Conservation (phyloP, 306 rosid species). For the Astragalus membranaceus region DNA sequence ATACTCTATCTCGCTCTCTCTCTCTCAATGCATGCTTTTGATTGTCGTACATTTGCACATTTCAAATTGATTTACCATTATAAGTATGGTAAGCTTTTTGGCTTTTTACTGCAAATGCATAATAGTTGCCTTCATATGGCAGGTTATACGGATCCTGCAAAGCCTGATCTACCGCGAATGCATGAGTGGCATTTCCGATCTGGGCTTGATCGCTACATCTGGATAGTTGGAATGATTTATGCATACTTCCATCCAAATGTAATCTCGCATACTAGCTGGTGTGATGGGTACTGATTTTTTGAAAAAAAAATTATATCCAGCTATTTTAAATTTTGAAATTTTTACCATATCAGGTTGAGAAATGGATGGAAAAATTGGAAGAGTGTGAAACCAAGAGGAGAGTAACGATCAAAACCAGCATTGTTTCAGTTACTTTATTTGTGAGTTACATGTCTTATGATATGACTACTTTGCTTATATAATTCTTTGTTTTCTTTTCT, state of each 20-base stretch:
- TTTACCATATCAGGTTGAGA: slow-evolving; percentile 69
- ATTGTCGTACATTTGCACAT: slow-evolving; percentile 7
- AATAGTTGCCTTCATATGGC: slow-evolving; percentile 21
- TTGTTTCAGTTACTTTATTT: slow-evolving; percentile 55
- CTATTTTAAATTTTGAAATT: slow-evolving; percentile 11
- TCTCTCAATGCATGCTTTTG: not conserved
- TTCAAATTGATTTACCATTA: slow-evolving; percentile 15
- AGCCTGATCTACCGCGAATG: slow-evolving; percentile 73
- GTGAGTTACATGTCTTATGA: slow-evolving; percentile 52
- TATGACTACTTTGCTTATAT: slow-evolving; percentile 7
- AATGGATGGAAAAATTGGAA: slow-evolving; percentile 97
- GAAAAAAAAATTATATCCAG: not conserved
- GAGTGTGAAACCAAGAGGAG: slow-evolving; percentile 81
- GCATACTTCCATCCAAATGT: slow-evolving; percentile 95
- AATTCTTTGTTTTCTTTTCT: not conserved
- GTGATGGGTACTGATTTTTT: slow-evolving; percentile 17
- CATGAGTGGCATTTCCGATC: slow-evolving; percentile 99
- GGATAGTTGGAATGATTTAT: slow-evolving; percentile 97
- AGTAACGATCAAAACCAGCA: slow-evolving; percentile 68
- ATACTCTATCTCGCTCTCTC: not conserved
- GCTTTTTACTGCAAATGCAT: slow-evolving; percentile 13
- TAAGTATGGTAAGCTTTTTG: not conserved
- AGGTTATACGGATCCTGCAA: slow-evolving; percentile 98
- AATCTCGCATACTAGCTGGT: slow-evolving; percentile 29
- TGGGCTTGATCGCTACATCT: slow-evolving; percentile 98